Evolutionary conservation across 257 asterid genomes (phyloP).

Genomic region (Plantago ovata): DNA sequence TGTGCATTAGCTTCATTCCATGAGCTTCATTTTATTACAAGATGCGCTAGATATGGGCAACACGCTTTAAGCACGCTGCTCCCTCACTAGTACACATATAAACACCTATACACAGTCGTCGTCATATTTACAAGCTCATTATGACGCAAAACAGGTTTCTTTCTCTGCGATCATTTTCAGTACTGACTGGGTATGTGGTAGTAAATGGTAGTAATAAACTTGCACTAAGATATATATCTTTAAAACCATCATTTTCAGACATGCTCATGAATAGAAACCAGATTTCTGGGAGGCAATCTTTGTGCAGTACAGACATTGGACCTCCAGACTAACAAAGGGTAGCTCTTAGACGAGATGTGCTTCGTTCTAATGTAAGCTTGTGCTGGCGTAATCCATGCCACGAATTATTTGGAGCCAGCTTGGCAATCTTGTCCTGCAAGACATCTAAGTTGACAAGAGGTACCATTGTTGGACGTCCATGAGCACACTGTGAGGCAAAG

Average conservation of each 20-base stretch:
- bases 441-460: conserved; percentile 70
- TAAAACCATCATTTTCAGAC: not conserved
- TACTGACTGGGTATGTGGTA: no score
- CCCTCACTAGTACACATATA: no score
- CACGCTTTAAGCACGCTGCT: no score
- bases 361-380: conserved; percentile 51
- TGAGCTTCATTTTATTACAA: no score
- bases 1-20: no score
- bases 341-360: conserved; percentile 46
- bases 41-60: no score
- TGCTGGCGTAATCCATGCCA: conserved; percentile 78
- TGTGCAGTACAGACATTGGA: not conserved
- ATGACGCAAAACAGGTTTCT: not conserved
- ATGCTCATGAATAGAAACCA: not conserved
- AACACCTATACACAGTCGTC: no score
- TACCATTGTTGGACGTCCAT: conserved; percentile 93
- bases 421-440: conserved; percentile 54
- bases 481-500: conserved; percentile 70
- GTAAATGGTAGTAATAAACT: no score
- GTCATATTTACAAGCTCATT: not conserved
- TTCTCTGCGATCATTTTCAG: no score
- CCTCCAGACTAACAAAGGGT: conserved; percentile 23
- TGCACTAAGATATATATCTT: not conserved
- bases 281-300: not conserved
- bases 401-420: conserved; percentile 33